These are phyloP conservation scores for Venturia carpophila DNA, from an alignment of 2,329 filamentous ascomycete genomes.

Conservation along the genomic window DNA sequence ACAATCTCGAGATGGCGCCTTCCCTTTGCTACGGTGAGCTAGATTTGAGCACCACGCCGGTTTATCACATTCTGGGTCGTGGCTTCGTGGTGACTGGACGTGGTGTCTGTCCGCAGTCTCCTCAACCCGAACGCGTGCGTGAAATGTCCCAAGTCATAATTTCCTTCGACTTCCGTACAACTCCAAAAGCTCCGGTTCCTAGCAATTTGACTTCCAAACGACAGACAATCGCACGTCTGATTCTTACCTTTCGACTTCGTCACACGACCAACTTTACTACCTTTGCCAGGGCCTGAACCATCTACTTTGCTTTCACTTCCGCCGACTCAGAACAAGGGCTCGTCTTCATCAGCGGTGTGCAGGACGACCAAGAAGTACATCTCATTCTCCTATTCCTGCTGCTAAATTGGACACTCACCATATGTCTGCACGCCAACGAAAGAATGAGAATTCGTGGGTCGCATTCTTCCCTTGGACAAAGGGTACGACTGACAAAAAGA, in stretches of 20 bases:
- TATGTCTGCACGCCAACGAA: conserved; percentile 7
- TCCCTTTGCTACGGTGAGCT: not conserved
- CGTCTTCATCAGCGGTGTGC: not conserved
- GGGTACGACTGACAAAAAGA: not conserved
- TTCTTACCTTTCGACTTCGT: not conserved
- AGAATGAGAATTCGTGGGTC: conserved; percentile 1
- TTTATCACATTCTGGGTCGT: not conserved
- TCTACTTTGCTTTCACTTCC: not conserved
- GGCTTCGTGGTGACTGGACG: not conserved
- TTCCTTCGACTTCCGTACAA: not conserved
- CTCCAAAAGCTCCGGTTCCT: not conserved
- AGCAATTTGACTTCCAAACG: not conserved
- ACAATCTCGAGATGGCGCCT: not conserved
- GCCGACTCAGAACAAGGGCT: not conserved
- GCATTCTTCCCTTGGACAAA: not conserved
- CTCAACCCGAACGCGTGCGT: not conserved
- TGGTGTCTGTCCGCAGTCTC: not conserved
- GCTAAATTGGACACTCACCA: not conserved
- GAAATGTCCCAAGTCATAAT: not conserved
- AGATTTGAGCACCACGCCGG: not conserved
- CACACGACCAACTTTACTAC: not conserved
- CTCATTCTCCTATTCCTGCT: not conserved
- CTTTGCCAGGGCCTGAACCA: not conserved
- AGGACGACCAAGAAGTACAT: not conserved
- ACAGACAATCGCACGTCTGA: not conserved